These are phyloP conservation scores for Ogataea naganishii DNA, from an alignment of 805 yeast genomes.

Conservation along the genomic window DNA sequence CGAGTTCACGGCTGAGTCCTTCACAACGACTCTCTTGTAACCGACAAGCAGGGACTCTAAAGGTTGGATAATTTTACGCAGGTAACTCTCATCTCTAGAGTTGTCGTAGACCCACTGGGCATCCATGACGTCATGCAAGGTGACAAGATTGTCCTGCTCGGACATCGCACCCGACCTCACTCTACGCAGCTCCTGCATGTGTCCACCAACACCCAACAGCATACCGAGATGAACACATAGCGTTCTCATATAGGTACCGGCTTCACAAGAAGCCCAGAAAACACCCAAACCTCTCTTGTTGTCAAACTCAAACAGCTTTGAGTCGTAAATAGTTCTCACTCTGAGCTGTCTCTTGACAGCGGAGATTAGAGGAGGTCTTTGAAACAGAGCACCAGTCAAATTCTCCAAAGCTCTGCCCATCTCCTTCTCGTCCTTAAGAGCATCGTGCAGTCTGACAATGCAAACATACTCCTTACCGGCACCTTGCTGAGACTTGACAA, in stretches of 20 bases:
- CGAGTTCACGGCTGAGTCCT: constrained; percentile 92
- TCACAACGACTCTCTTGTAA: constrained; percentile 90
- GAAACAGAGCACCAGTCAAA: constrained; percentile 97
- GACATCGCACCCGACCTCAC: constrained; percentile 95
- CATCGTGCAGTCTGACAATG: constrained; percentile 92
- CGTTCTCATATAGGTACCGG: constrained; percentile 99
- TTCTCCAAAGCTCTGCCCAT: constrained; percentile 83
- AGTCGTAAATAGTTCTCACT: constrained; percentile 95
- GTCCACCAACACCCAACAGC: constrained; percentile 98
- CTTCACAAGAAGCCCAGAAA: constrained; percentile 99
- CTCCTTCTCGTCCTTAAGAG: constrained; percentile 79
- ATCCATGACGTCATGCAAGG: constrained; percentile 94
- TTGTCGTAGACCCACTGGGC: constrained; percentile 98
- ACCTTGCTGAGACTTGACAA: constrained; percentile 98
- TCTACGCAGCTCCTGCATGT: constrained; percentile 99
- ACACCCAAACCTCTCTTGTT: constrained; percentile 95
- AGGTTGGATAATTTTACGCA: constrained; percentile 91
- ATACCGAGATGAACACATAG: constrained; percentile 98
- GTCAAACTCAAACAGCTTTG: constrained; percentile 92
- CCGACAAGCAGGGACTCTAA: constrained; percentile 89
- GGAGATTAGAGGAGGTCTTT: constrained; percentile 97
- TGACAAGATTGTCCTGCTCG: constrained; percentile 86
- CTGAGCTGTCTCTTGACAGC: constrained; percentile 99
- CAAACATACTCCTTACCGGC: constrained; percentile 99
- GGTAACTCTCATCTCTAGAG: constrained; percentile 92